Evolutionary conservation across 208 protist species (phyloP), one percentile per base, ranked within the genome.

Genomic region (Wallacemonas sp.): DNA sequence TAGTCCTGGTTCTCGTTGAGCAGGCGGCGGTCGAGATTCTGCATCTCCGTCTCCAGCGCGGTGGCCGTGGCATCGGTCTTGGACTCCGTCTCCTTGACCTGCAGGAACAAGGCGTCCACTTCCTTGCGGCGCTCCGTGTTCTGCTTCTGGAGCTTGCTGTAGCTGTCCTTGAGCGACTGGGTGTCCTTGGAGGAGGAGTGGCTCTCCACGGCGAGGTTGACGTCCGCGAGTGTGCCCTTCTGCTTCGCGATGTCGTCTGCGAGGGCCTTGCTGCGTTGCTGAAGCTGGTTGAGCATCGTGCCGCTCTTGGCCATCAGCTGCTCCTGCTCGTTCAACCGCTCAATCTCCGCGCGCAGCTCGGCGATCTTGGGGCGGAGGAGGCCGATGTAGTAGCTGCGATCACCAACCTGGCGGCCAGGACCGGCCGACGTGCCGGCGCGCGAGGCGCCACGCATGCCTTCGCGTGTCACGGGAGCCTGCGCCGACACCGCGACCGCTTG

Each of bases 331-430:
- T 70, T 83, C 26, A 97, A 82, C 2, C 80, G 74, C 70, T 94
- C 87, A 57, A 95, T 93, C 81, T 97, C 90, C 14, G 82, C 81
- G 16, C 85, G 84, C 23, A 97, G 83, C 72, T 95, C 84, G 12
- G 87, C 74, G 26, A 93, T 95, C 76, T 95, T 96, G 16, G 88
- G 81, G 2, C 89, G 85, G 34, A 97, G 85, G 9, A 94, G 72
- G 4, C 90, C 93, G 41, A 97, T 86, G 72, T 90, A 95, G 79
- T 96, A 97, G 68, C 86, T 94, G 63, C 88, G 82, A 67, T 96
- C 90, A 33, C 82, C 89, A 21, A 97, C 93, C 69, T 96, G 90
- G 41, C 93, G 81, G 6, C 86, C 87, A 12, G 90, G 90, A 3
- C 88, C 90, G 4, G 87, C 87, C 30, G 78, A 87, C 11, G 77